Conservation (phyloP, 2,329 filamentous ascomycete species). For the Sporothrix schenckii region DNA sequence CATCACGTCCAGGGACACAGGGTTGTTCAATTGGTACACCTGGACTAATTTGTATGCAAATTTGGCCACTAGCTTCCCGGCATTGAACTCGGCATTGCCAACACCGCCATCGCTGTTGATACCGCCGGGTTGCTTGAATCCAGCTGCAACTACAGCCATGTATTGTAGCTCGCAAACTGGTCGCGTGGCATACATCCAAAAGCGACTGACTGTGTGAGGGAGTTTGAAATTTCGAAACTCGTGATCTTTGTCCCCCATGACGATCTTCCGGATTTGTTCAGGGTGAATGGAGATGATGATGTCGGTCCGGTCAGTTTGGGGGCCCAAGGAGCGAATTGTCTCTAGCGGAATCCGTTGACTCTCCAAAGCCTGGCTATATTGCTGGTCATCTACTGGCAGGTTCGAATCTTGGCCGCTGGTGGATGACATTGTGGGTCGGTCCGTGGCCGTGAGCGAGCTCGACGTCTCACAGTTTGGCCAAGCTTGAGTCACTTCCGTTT, state of each 20-base stretch:
- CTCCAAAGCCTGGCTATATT: constrained; percentile 45
- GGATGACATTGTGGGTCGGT: background rate
- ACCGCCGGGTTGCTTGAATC: constrained; percentile 51
- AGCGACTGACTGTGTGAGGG: constrained; percentile 57
- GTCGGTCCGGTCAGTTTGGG: constrained; percentile 56
- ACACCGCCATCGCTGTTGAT: constrained; percentile 50
- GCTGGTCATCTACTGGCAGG: background rate
- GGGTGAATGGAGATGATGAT: constrained; percentile 57
- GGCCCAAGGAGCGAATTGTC: constrained; percentile 52
- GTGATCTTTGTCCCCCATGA: constrained; percentile 55
- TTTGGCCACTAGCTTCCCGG: constrained; percentile 42
- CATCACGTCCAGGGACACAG: constrained; percentile 56
- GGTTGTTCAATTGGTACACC: constrained; percentile 66
- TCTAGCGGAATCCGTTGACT: constrained; percentile 58
- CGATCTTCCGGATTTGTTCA: constrained; percentile 53
- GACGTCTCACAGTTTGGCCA: too few species aligned
- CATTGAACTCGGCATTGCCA: constrained; percentile 58
- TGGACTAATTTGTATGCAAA: constrained; percentile 59
- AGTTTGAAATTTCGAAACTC: constrained; percentile 61
- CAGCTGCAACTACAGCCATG: constrained; percentile 58
- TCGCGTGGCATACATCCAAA: constrained; percentile 63
- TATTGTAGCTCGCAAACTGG: constrained; percentile 57
- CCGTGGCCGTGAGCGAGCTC: background rate
- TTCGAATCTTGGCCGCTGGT: background rate
- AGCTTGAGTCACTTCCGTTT: background rate